A percentile compares a stretch with the other conserved stretches of the same genome.
These are phyloP conservation scores for Panus rudis DNA, from an alignment of 768 basidiomycete species.

Conservation along the genomic window DNA sequence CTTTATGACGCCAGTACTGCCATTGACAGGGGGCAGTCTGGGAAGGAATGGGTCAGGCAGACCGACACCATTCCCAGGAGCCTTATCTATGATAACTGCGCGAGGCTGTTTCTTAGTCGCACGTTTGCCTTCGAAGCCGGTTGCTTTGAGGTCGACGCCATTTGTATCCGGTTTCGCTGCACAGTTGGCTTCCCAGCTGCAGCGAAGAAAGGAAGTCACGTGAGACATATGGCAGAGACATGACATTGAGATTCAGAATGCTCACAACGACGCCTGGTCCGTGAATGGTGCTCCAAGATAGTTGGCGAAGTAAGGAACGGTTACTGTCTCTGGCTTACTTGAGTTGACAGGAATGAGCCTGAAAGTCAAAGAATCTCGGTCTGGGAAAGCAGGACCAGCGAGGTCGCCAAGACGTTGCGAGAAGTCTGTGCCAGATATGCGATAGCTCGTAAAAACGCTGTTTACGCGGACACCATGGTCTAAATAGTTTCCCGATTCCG, in stretches of 20 bases:
- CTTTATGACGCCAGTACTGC: slow-evolving; percentile 46
- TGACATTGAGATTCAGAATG: slow-evolving; percentile 5
- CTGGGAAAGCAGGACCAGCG: slow-evolving; percentile 46
- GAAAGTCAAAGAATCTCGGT: slow-evolving; percentile 40
- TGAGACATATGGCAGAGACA: background rate
- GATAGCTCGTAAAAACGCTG: slow-evolving; percentile 54
- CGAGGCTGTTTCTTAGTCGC: slow-evolving; percentile 24
- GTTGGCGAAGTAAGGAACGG: slow-evolving; percentile 45
- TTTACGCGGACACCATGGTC: slow-evolving; percentile 60
- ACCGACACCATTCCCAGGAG: slow-evolving; percentile 32
- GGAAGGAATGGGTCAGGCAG: slow-evolving; percentile 45
- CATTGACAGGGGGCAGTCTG: slow-evolving; percentile 35
- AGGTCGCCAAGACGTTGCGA: slow-evolving; percentile 54
- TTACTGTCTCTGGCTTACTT: slow-evolving; percentile 40
- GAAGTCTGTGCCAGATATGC: slow-evolving; percentile 32
- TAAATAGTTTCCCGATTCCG: slow-evolving; percentile 56
- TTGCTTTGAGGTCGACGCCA: slow-evolving; percentile 32
- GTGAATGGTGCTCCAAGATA: slow-evolving; percentile 44
- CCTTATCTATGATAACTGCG: slow-evolving; percentile 31
- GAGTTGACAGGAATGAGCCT: slow-evolving; percentile 39
- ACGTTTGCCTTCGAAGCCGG: slow-evolving; percentile 1
- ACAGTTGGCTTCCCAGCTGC: slow-evolving; percentile 56
- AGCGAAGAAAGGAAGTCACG: slow-evolving; percentile 2
- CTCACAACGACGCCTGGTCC: slow-evolving; percentile 45
- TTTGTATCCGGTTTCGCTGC: slow-evolving; percentile 43